Percentiles rank a stretch among this genome's conserved stretches.
Evolutionary conservation across 768 basidiomycete species (phyloP).

Genomic region (Russula dissimulans): DNA sequence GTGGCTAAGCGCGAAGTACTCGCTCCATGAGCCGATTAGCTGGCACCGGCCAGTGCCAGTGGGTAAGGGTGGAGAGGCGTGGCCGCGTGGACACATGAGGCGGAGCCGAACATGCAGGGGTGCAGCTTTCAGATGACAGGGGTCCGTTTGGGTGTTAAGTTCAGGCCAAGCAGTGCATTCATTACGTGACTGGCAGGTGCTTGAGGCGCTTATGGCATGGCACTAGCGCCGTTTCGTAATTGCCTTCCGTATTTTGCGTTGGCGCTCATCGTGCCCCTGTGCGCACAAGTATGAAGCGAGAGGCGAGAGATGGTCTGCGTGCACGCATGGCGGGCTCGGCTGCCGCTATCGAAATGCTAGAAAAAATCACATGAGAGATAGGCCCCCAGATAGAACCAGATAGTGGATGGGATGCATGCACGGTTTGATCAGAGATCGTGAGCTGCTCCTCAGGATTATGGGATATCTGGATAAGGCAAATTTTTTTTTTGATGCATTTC

Average conservation of each 20-base stretch:
- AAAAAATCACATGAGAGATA: not conserved
- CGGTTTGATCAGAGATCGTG: not conserved
- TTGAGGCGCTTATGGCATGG: not conserved
- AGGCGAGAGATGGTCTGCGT: not conserved
- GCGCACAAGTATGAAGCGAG: not conserved
- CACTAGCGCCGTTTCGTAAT: too few relatives aligned
- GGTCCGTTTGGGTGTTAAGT: not conserved
- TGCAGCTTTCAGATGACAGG: not conserved
- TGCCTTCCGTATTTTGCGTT: not conserved
- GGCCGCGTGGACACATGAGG: not conserved
- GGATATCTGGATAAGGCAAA: not conserved
- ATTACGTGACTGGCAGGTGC: not conserved
- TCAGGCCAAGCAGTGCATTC: not conserved
- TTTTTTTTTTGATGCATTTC: not conserved
- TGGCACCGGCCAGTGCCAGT: not conserved
- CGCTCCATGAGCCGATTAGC: not conserved
- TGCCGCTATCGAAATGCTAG: not conserved
- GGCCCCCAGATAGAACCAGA: not conserved
- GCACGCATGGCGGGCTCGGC: not conserved
- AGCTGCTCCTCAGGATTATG: too few relatives aligned
- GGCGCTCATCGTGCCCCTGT: too few relatives aligned
- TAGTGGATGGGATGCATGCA: not conserved
- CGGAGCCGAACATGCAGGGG: not conserved
- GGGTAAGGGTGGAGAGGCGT: not conserved
- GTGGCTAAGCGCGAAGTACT: not conserved